Percentiles rank a stretch among this genome's conserved stretches.
These are phyloP conservation scores for Luffa aegyptiaca DNA, from an alignment of 306 rosid genomes.

Conservation along the genomic window DNA sequence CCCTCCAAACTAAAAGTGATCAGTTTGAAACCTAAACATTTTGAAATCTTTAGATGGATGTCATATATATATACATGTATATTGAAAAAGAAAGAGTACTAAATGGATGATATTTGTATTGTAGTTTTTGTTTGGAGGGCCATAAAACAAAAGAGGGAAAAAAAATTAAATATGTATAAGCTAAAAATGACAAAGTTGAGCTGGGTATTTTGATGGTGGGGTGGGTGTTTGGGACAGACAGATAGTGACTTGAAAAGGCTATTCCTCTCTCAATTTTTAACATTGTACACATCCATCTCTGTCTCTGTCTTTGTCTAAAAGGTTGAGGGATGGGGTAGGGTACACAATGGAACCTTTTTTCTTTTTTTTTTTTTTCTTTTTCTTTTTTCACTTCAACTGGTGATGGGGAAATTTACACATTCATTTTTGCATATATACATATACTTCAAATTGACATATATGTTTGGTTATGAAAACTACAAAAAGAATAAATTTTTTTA, in stretches of 20 bases:
- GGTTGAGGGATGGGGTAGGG: conserved; percentile 1
- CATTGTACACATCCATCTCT: not conserved
- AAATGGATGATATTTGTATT: not conserved
- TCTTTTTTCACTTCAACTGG: not conserved
- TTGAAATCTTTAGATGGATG: too few relatives aligned
- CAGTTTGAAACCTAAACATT: too few relatives aligned
- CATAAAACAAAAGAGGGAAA: not conserved
- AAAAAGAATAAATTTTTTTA: not conserved
- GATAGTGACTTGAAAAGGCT: not conserved
- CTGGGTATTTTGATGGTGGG: not conserved
- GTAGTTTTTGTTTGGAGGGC: not conserved
- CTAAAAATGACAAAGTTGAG: conserved; percentile 2
- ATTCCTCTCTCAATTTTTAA: conserved; percentile 3
- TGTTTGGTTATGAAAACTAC: not conserved
- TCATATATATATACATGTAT: too few relatives aligned
- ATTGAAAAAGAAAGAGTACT: too few relatives aligned
- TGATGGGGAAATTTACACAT: not conserved
- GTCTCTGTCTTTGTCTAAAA: not conserved
- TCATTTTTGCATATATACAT: not conserved
- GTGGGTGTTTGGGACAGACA: not conserved
- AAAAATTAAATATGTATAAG: not conserved
- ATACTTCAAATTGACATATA: not conserved
- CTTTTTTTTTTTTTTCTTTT: not conserved
- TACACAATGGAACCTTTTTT: not conserved
- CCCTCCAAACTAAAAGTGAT: too few relatives aligned